phyloP scores from a whole-genome alignment of 805 yeast genomes.

The Barnettozyma californica region DNA sequence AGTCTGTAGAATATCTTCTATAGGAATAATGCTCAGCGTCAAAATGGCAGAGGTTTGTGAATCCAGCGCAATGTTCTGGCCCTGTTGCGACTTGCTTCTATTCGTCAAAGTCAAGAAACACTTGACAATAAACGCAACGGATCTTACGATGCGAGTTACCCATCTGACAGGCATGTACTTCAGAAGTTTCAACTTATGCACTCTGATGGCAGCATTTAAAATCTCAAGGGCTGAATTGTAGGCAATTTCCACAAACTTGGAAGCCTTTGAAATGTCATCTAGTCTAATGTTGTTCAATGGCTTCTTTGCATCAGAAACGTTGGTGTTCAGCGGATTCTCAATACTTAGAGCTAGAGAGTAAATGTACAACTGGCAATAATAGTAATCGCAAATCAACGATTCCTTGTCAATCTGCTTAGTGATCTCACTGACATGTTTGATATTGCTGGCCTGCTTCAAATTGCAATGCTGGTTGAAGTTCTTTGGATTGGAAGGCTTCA shows the following conservation, averaged over 20 bases:
- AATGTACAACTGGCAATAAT: constrained; percentile 78
- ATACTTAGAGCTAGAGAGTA: constrained; percentile 73
- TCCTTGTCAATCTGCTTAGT: constrained; percentile 51
- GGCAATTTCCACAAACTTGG: constrained; percentile 76
- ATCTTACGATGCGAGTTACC: constrained; percentile 79
- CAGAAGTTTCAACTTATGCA: constrained; percentile 58
- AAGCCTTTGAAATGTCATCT: constrained; percentile 66
- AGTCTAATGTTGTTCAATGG: constrained; percentile 38
- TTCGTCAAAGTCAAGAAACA: constrained; percentile 63
- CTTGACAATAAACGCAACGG: constrained; percentile 87
- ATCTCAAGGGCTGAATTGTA: constrained; percentile 80
- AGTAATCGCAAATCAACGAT: constrained; percentile 72
- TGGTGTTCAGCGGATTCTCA: constrained; percentile 30
- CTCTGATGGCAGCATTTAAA: constrained; percentile 61
- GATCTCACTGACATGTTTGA: constrained; percentile 29
- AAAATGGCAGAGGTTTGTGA: constrained; percentile 41
- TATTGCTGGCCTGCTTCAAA: constrained; percentile 22
- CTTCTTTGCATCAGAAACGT: constrained; percentile 16
- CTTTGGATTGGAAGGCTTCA: constrained; percentile 44
- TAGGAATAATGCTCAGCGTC: constrained; percentile 54
- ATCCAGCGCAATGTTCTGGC: constrained; percentile 25
- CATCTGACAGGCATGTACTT: constrained; percentile 88
- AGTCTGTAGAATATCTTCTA: constrained; percentile 62
- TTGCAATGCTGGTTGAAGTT: constrained; percentile 29
- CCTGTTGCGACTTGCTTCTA: constrained; percentile 10